Base-by-base conservation (phyloP, 2,329 filamentous ascomycete species). In the Tothia fuscella region DNA sequence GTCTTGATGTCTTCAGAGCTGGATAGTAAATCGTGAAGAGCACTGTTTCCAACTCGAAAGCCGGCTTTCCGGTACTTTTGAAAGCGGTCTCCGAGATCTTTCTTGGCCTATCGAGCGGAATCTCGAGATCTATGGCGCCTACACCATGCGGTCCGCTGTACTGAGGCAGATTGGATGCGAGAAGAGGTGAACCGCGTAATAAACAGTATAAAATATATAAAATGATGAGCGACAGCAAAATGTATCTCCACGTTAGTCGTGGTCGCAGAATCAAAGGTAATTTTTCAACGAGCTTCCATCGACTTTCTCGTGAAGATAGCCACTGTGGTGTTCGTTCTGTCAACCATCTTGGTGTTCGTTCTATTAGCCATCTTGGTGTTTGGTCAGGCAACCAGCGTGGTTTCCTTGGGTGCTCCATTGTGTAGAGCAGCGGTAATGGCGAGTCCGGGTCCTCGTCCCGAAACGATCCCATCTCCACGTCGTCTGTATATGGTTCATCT, bases 11-110 rank as follows among this genome's bases (percentile, higher is more conserved):
- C 28, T 28, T 38, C 13, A 26, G 19, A n/a, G 34, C 29, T 1
- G 86, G 86, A 56, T 93, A 93, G 63, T 84, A 93, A 44, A 93
- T 69, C 47, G 85, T 76, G 58, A 85, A 91, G 44, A 82, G 79
- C 19, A 93, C 68, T 1, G 86, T 93, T 14, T 76, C 66, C 33
- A 88, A 76, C 2, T 48, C 40, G 28, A 54, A 54, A 42, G 62
- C 60, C 4, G 75, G 70, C 37, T 70, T 67, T 17, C 71, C 33
- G 7, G 28, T 66, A 0, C 77, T 73, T 29, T 71, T 64, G 14
- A 61, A 55, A 6, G 81, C 68, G 7, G 41, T 43, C 13, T 43
- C 32, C 2, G 41, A 37, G 19, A 43, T 26, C 19, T 9, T 28
- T 16, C 19, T 31, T n/a, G 32, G 33, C 13, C 21, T 29, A 10